phyloP scores from a whole-genome alignment of 371 early-diverging fungal genomes.

The Mucor lusitanicus region DNA sequence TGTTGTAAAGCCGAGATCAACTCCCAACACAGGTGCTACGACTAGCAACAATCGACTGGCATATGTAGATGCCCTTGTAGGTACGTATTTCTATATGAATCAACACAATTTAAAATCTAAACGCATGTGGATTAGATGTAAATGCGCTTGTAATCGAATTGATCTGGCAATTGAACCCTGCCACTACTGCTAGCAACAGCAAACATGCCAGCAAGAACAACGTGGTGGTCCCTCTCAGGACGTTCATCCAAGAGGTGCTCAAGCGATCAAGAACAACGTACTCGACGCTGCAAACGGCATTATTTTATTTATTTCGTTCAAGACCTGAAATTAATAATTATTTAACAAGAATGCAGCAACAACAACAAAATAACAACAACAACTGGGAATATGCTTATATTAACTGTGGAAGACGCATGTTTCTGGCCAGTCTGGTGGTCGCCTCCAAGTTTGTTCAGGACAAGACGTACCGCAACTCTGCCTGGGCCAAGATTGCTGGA shows the following conservation, averaged over 20 bases:
- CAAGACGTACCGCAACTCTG: conserved; percentile 76
- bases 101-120: not conserved
- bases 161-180: conserved; percentile 41
- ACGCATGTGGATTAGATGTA: conserved; percentile 39
- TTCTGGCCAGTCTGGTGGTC: conserved; percentile 73
- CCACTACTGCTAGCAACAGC: not conserved
- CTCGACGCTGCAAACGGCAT: conserved; percentile 74
- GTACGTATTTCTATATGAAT: conserved; percentile 5
- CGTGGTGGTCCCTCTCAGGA: conserved; percentile 55
- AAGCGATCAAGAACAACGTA: conserved; percentile 76
- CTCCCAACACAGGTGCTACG: conserved; percentile 28
- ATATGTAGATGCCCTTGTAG: conserved; percentile 33
- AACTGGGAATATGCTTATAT: conserved; percentile 40
- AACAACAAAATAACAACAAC: not conserved
- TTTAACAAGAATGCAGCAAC: conserved; percentile 21
- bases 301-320: conserved; percentile 68
- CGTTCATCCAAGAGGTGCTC: conserved; percentile 77
- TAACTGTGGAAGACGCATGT: conserved; percentile 78
- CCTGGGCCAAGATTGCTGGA: conserved; percentile 82
- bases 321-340: conserved; percentile 31
- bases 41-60: conserved; percentile 21
- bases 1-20: not conserved
- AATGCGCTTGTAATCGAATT: conserved; percentile 60
- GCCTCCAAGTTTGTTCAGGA: conserved; percentile 83
- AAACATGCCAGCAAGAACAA: not conserved